Conservation (phyloP, 257 asterid genomes). For the Thymus mandschuricus region DNA sequence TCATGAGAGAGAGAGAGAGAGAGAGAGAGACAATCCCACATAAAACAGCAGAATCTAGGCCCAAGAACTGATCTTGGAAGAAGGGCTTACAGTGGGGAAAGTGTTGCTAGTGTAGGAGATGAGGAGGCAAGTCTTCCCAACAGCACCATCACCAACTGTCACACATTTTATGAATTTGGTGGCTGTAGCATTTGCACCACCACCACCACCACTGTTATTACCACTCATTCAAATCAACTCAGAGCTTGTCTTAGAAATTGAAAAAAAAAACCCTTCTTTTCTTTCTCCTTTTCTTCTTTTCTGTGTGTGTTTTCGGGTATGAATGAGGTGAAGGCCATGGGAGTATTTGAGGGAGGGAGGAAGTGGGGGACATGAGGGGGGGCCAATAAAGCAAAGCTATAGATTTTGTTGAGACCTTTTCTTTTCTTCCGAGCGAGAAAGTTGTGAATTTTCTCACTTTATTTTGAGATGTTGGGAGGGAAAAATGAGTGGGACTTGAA, state of each 20-base stretch:
- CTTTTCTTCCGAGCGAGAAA: constrained; percentile 29
- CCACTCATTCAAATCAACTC: constrained; percentile 39
- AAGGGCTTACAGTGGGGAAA: constrained; percentile 47
- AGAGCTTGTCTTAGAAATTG: constrained; percentile 5
- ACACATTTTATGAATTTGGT: constrained; percentile 61
- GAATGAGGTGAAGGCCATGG: constrained; percentile 31
- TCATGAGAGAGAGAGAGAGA: not conserved
- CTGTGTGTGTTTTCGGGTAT: constrained; percentile 2
- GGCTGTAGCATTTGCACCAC: constrained; percentile 41
- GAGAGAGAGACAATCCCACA: not conserved
- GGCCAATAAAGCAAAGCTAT: constrained; percentile 37
- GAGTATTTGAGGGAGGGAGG: constrained; percentile 24
- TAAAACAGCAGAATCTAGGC: too few species aligned
- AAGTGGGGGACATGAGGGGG: constrained; percentile 48
- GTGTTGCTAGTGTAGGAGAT: constrained; percentile 63
- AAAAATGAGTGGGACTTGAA: constrained; percentile 22
- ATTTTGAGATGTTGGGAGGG: constrained; percentile 49
- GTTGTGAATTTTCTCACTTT: constrained; percentile 40
- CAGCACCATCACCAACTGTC: constrained; percentile 64
- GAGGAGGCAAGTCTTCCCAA: constrained; percentile 61
- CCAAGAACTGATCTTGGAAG: not conserved
- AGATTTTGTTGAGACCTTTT: constrained; percentile 35
- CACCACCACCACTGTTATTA: constrained; percentile 24
- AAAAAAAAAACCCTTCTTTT: not conserved
- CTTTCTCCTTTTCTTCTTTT: not conserved